These are phyloP conservation scores for Colletotrichum phormii DNA, from an alignment of 2,329 filamentous ascomycete genomes.

Conservation along the genomic window DNA sequence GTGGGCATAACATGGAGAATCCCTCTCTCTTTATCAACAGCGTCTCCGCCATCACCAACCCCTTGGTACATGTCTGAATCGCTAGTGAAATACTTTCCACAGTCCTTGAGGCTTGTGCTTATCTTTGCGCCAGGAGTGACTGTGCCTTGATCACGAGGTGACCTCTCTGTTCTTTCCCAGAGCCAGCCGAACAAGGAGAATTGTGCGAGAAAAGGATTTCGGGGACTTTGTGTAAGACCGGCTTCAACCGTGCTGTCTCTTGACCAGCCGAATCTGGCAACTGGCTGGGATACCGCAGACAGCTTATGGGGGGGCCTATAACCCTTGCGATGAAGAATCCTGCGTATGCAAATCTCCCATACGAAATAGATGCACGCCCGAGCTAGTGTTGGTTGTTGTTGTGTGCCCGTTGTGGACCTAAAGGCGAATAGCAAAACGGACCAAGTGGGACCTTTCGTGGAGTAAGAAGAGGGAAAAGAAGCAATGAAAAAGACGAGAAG, in stretches of 20 bases:
- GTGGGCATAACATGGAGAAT: slow-evolving; percentile 7
- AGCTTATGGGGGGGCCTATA: not conserved
- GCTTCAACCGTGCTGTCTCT: not conserved
- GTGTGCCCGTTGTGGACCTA: slow-evolving; percentile 19
- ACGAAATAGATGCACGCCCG: not conserved
- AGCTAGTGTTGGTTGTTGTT: not conserved
- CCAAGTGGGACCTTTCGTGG: slow-evolving; percentile 26
- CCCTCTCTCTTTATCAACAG: not conserved
- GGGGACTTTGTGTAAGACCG: not conserved
- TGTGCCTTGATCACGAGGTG: slow-evolving; percentile 8
- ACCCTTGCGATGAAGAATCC: slow-evolving; percentile 6
- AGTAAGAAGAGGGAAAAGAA: not conserved
- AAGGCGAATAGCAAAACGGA: slow-evolving; percentile 9
- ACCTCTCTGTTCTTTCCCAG: not conserved
- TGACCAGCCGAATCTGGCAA: slow-evolving; percentile 4
- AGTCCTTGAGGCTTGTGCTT: not conserved
- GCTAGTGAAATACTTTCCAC: not conserved
- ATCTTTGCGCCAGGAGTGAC: not conserved
- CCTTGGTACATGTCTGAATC: slow-evolving; percentile 1
- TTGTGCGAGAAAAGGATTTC: not conserved
- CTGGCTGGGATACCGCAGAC: not conserved
- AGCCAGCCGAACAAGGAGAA: not conserved
- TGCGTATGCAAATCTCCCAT: slow-evolving; percentile 24
- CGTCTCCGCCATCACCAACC: not conserved
- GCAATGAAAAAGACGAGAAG: not conserved